Evolutionary conservation across 2,329 filamentous ascomycete genomes (phyloP).

Genomic region (Pseudocercospora fuligena): DNA sequence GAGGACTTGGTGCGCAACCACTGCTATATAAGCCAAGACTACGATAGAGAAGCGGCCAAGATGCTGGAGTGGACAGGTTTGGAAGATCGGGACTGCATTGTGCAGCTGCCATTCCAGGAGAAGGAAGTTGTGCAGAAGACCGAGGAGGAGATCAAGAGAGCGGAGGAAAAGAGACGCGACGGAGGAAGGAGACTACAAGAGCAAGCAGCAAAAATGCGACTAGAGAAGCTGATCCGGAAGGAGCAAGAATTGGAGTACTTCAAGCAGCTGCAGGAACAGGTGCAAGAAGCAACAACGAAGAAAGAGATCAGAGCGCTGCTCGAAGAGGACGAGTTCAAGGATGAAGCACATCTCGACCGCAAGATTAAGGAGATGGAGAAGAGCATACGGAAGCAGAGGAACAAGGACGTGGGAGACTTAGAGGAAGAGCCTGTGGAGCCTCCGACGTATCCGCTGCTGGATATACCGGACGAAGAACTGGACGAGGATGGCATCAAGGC

Average conservation of each 20-base stretch:
- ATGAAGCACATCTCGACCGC: conserved; percentile 83
- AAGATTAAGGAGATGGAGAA: conserved; percentile 88
- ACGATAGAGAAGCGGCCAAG: conserved; percentile 73
- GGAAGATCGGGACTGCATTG: conserved; percentile 83
- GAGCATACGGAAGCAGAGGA: conserved; percentile 84
- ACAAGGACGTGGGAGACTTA: conserved; percentile 86
- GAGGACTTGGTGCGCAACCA: conserved; percentile 87
- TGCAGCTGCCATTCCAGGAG: conserved; percentile 94
- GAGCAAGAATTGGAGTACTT: conserved; percentile 96
- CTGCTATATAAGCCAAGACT: conserved; percentile 85
- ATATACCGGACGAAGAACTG: conserved; percentile 87
- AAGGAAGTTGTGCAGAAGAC: conserved; percentile 89
- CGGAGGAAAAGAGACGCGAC: conserved; percentile 94
- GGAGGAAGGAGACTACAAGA: conserved; percentile 89
- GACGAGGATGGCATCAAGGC: conserved; percentile 90
- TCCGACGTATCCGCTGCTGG: conserved; percentile 85
- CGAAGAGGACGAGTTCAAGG: conserved; percentile 85
- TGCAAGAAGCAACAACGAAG: conserved; percentile 75
- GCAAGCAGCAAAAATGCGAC: conserved; percentile 94
- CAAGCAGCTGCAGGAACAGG: conserved; percentile 75
- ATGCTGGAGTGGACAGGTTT: conserved; percentile 92
- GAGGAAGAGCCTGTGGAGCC: conserved; percentile 77
- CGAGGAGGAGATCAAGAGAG: conserved; percentile 86
- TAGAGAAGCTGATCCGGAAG: conserved; percentile 94
- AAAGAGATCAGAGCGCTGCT: conserved; percentile 87